Evolutionary conservation across 2,329 filamentous ascomycete genomes (phyloP).

Genomic region (Neofusicoccum laricinum): DNA sequence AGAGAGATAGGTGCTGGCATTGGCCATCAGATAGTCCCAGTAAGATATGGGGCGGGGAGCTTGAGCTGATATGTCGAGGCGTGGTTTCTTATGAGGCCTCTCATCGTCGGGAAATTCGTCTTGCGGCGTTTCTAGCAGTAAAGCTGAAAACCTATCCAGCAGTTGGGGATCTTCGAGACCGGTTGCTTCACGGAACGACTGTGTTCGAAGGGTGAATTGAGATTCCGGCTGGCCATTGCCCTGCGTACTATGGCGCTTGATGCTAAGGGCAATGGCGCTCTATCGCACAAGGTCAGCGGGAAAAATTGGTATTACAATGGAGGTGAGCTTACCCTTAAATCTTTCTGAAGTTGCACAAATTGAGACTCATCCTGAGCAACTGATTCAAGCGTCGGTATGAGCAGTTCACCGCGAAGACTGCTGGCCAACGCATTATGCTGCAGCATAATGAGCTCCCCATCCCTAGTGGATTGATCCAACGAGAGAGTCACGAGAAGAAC

Average conservation of each 20-base stretch:
- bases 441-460: background rate
- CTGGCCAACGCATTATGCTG: background rate
- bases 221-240: background rate
- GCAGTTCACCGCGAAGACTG: background rate
- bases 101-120: conserved; percentile 11
- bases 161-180: background rate
- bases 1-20: background rate
- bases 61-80: background rate
- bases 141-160: background rate
- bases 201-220: background rate
- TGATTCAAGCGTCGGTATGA: conserved; percentile 15
- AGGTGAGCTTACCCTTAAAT: conserved; percentile 31
- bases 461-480: background rate
- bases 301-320: conserved; percentile 8
- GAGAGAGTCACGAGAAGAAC: background rate
- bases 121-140: background rate
- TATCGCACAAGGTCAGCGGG: background rate
- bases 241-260: background rate
- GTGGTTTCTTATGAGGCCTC: conserved; percentile 9
- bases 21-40: background rate
- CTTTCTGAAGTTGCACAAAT: conserved; percentile 24
- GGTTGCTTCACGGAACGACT: background rate
- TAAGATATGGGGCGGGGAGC: background rate
- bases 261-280: conserved; percentile 4
- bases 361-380: conserved; percentile 23